These are phyloP conservation scores for Leccinum broughii DNA, from an alignment of 768 basidiomycete genomes.

Conservation along the genomic window DNA sequence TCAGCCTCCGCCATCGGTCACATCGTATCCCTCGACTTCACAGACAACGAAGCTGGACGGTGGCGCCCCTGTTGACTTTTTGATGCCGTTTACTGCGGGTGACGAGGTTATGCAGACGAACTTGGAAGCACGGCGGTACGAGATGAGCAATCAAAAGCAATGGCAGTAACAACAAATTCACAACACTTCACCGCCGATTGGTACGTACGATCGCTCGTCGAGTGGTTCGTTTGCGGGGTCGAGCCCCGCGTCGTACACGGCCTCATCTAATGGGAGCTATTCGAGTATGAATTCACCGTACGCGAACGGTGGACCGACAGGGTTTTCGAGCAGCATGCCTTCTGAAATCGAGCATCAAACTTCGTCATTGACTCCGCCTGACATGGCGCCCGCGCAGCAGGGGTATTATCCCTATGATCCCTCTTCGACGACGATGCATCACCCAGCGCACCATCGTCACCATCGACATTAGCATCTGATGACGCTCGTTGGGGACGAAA, in stretches of 20 bases:
- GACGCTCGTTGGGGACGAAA: conserved; percentile 22
- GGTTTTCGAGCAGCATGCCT: conserved; percentile 14
- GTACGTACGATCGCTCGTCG: conserved; percentile 27
- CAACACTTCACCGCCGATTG: conserved; percentile 5
- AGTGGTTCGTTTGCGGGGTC: conserved; percentile 18
- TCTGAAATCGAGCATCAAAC: conserved; percentile 17
- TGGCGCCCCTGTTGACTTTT: conserved; percentile 21
- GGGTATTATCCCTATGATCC: conserved; percentile 27
- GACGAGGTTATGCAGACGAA: conserved; percentile 20
- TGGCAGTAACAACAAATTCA: conserved; percentile 7
- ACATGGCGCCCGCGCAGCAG: conserved; percentile 20
- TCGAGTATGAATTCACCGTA: conserved; percentile 29
- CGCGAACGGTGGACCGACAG: conserved; percentile 17
- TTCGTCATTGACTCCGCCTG: conserved; percentile 16
- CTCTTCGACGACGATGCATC: conserved; percentile 1
- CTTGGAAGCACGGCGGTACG: conserved; percentile 16
- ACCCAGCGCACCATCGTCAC: background rate
- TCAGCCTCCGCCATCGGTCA: conserved; percentile 8
- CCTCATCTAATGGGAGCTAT: conserved; percentile 25
- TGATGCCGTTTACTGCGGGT: conserved; percentile 22
- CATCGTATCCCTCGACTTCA: conserved; percentile 10
- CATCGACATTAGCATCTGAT: conserved; percentile 7
- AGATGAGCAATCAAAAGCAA: conserved; percentile 13
- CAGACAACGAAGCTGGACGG: conserved; percentile 18
- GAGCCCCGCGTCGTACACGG: conserved; percentile 27